Conservation (phyloP, 345 rosid genomes). For the Jatropha curcas region DNA sequence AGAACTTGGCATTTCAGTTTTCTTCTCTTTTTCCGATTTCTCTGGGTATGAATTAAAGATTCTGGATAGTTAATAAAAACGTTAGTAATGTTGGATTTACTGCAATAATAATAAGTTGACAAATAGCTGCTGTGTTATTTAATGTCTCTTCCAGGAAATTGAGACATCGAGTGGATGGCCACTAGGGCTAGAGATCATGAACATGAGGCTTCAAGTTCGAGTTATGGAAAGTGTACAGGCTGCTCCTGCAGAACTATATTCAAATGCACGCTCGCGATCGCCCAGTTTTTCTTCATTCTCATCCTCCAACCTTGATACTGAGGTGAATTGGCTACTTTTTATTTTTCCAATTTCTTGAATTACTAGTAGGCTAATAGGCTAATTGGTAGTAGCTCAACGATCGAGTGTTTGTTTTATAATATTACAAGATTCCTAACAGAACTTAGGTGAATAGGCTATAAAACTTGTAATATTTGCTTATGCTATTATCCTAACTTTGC, state of each 20-base stretch:
- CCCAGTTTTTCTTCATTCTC: constrained; percentile 47
- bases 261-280: constrained; percentile 22
- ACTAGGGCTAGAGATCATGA: constrained; percentile 49
- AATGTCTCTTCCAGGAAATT: constrained; percentile 30
- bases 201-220: constrained; percentile 35
- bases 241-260: constrained; percentile 27
- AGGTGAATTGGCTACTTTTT: constrained; percentile 31
- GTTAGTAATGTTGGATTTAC: neutral
- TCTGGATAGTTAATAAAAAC: neutral
- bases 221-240: constrained; percentile 24
- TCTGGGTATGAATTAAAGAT: too few relatives aligned
- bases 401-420: neutral
- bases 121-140: neutral
- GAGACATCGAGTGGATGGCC: constrained; percentile 57
- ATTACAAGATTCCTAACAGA: neutral
- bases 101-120: neutral
- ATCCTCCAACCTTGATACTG: constrained; percentile 56
- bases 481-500: too few relatives aligned
- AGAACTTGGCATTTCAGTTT: neutral
- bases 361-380: too few relatives aligned
- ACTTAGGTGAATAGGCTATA: neutral
- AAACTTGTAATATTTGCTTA: neutral
- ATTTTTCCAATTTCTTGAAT: neutral
- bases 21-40: neutral
- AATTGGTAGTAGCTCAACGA: too few relatives aligned